Evolutionary conservation across 352 stramenopile species (phyloP).

Genomic region (Phytophthora nicotianae): DNA sequence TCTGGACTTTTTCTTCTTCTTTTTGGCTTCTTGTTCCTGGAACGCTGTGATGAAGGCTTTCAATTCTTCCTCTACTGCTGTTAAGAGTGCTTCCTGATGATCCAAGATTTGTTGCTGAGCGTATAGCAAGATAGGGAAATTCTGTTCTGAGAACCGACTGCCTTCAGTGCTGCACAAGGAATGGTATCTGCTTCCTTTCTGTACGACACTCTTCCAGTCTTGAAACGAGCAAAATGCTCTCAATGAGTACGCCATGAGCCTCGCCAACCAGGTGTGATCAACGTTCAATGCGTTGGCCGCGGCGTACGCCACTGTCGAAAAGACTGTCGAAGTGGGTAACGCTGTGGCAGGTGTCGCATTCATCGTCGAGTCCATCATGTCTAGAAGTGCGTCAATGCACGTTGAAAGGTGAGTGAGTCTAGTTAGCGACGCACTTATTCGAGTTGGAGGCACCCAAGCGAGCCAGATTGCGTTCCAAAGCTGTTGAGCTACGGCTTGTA

Average conservation of each 20-base stretch:
- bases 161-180: constrained; percentile 37
- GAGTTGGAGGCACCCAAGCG: constrained; percentile 55
- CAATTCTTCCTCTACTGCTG: constrained; percentile 36
- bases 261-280: constrained; percentile 58
- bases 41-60: constrained; percentile 50
- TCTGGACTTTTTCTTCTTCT: constrained; percentile 86
- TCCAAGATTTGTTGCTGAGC: constrained; percentile 68
- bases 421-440: constrained; percentile 16
- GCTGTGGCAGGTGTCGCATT: constrained; percentile 1
- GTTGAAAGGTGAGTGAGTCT: constrained; percentile 27
- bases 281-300: constrained; percentile 39
- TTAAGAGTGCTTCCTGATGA: constrained; percentile 38
- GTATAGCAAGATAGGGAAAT: constrained; percentile 61
- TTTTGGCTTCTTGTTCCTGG: constrained; percentile 66
- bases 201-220: constrained; percentile 65
- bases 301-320: constrained; percentile 45
- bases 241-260: constrained; percentile 47
- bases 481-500: constrained; percentile 59
- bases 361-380: constrained; percentile 54
- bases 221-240: constrained; percentile 37
- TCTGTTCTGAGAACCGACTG: constrained; percentile 62
- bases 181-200: constrained; percentile 60
- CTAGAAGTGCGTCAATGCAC: constrained; percentile 54
- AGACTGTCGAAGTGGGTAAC: constrained; percentile 26
- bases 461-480: constrained; percentile 64